phyloP scores from a whole-genome alignment of 345 rosid species.

The Citrus maxima region DNA sequence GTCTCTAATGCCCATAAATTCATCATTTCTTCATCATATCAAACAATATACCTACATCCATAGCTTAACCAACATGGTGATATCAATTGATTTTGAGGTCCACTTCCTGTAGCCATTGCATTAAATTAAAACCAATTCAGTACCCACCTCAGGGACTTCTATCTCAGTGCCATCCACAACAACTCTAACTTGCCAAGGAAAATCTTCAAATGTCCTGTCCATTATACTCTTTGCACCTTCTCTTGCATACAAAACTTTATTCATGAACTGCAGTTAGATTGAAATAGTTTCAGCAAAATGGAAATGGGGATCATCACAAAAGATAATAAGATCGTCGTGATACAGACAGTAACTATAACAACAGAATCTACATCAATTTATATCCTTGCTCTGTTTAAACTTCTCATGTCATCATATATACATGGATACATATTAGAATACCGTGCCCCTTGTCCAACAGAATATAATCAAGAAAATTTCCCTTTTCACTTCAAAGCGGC shows the following conservation, averaged over 20 bases:
- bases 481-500: background rate
- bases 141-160: slow-evolving; percentile 87
- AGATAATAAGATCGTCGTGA: background rate
- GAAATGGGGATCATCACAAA: background rate
- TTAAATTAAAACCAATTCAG: background rate
- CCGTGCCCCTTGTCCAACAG: background rate
- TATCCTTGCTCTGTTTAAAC: background rate
- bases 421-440: background rate
- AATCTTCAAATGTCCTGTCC: slow-evolving; percentile 86
- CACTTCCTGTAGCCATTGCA: background rate
- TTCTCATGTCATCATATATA: background rate
- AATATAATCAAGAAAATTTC: background rate
- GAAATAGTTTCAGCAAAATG: slow-evolving; percentile 15
- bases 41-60: background rate
- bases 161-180: slow-evolving; percentile 82
- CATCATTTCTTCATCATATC: background rate
- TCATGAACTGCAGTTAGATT: slow-evolving; percentile 69
- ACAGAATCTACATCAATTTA: background rate
- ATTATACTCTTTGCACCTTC: slow-evolving; percentile 92
- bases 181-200: slow-evolving; percentile 83
- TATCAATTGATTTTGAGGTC: background rate
- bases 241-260: slow-evolving; percentile 86
- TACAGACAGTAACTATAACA: background rate
- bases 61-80: background rate
- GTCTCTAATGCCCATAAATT: background rate